Base-by-base conservation (phyloP, 306 rosid genomes). In the Cicer yamashitae region DNA sequence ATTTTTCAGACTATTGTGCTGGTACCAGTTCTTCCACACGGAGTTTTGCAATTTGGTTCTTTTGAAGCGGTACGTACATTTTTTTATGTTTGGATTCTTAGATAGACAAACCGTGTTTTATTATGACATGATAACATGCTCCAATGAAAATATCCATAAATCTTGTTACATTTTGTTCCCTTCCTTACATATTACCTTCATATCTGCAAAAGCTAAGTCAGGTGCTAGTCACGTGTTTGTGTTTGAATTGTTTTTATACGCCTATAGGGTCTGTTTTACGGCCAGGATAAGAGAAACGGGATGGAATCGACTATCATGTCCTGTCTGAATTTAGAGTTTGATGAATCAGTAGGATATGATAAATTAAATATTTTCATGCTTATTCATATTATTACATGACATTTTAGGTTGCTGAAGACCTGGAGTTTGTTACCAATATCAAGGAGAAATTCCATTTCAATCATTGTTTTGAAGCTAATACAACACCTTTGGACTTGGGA, bases 31-130 rank as follows among this genome's bases (percentile, higher is more conserved):
- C 90, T 85, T 86, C 93, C 99, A 6, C 78, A 77, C 58, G 97
- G 99, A 63, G 97, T 94, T 70, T 74, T 94, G 85, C 97, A 92
- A 83, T 89, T 94, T 17, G 99, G 97, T 70, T 94, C 99, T 8
- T 73, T 80, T 74, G 87, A 94, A 83, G 74, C 7, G 96, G 99
- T 94, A 67, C 17, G 89, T 78, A 67, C 68, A 72, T 71, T 70
- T 67, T 67, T 77, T 77, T 52, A 50, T 79, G 72, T 82, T 81
- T 60, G 50, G 39, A 62, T 59, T 48, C 62, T 72, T 46, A 53
- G 37, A 47, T 59, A 72, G n/a, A 72, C 56, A 13, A 15, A 50
- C 65, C 56, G 30, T 63, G 48, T 40, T 68, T 25, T 25, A 25
- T 78, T 69, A 30, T 58, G 22, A 56, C 68, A 44, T 58, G 15